These are phyloP conservation scores for Cordyceps cicadae DNA, from an alignment of 2,329 filamentous ascomycete genomes.

Conservation along the genomic window DNA sequence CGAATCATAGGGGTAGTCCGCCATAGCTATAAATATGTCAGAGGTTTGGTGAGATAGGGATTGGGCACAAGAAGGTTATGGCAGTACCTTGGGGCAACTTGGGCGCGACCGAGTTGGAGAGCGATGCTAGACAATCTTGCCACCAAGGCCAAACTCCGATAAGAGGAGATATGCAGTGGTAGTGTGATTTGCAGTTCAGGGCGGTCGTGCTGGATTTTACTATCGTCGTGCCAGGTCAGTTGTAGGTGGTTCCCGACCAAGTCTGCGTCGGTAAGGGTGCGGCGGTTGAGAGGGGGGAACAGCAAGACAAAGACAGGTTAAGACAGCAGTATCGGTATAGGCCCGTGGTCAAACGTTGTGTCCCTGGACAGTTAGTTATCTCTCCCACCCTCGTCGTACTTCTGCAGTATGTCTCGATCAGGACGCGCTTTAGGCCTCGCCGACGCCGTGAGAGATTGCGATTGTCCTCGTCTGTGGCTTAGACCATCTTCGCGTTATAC, in stretches of 20 bases:
- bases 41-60: not conserved
- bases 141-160: not conserved
- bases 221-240: not conserved
- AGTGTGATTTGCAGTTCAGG: not conserved
- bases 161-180: too few species aligned
- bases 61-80: not conserved
- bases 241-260: not conserved
- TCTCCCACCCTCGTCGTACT: not conserved
- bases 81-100: not conserved
- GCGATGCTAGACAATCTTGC: conserved; percentile 2
- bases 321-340: not conserved
- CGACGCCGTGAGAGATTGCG: not conserved
- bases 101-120: not conserved
- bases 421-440: not conserved
- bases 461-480: conserved; percentile 7
- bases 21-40: conserved; percentile 33
- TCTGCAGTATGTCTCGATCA: not conserved
- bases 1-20: conserved; percentile 50
- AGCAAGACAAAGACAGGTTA: not conserved
- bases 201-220: not conserved
- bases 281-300: not conserved
- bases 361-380: not conserved
- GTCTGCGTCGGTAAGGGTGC: not conserved
- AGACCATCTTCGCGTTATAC: not conserved
- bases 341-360: not conserved